These are phyloP conservation scores for Dictyostelium brefeldianum DNA, from an alignment of 78 protist species.

Conservation along the genomic window DNA sequence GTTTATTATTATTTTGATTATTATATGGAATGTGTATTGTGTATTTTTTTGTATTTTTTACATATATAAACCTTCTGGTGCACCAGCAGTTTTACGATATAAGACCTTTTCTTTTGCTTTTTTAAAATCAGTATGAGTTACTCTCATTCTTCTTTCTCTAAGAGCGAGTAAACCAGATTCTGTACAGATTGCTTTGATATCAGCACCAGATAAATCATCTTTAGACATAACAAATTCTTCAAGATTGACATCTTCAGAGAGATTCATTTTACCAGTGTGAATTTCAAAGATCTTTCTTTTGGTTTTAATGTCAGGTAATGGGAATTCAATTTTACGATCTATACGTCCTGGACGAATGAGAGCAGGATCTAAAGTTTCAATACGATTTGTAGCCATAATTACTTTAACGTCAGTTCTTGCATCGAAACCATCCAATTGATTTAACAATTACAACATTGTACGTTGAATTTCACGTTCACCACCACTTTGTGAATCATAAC, in stretches of 20 bases:
- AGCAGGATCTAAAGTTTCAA: slow-evolving; percentile 99
- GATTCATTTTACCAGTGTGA: slow-evolving; percentile 97
- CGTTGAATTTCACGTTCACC: slow-evolving; percentile 99
- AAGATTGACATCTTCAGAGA: slow-evolving; percentile 97
- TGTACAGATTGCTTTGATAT: slow-evolving; percentile 99
- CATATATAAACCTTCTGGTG: slow-evolving; percentile 77
- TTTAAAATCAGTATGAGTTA: slow-evolving; percentile 96
- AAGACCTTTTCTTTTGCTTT: slow-evolving; percentile 98
- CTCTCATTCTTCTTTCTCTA: slow-evolving; percentile 99
- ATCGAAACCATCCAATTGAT: slow-evolving; percentile 99
- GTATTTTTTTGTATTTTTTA: slow-evolving; percentile 16
- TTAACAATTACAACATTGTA: slow-evolving; percentile 99
- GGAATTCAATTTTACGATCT: slow-evolving; percentile 99
- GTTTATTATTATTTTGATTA: too few species aligned
- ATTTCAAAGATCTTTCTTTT: slow-evolving; percentile 94
- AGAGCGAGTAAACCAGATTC: slow-evolving; percentile 99
- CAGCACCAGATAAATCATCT: slow-evolving; percentile 99
- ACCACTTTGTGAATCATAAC: slow-evolving; percentile 97
- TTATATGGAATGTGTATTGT: too few species aligned
- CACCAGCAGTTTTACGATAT: slow-evolving; percentile 94
- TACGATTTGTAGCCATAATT: slow-evolving; percentile 99
- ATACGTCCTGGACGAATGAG: slow-evolving; percentile 99
- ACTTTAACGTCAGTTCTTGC: slow-evolving; percentile 99
- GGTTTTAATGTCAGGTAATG: slow-evolving; percentile 98
- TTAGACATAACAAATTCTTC: slow-evolving; percentile 98